phyloP scores from a whole-genome alignment of 2,329 filamentous ascomycete species.

The Colletotrichum ledebouriae region DNA sequence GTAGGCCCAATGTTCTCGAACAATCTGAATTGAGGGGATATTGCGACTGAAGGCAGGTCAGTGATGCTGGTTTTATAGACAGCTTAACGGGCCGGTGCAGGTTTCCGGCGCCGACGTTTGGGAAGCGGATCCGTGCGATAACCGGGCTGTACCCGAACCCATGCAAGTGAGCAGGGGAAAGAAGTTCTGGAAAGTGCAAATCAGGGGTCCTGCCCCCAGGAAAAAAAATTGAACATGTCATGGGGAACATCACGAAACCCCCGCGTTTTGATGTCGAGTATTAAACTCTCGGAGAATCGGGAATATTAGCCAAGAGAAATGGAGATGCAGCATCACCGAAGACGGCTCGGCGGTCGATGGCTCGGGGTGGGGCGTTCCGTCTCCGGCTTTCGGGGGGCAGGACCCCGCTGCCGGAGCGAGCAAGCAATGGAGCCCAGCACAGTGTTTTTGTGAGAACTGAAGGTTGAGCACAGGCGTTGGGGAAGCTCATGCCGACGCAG shows the following conservation, averaged over 20 bases:
- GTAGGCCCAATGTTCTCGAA: neutral
- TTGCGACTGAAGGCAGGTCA: rapidly evolving
- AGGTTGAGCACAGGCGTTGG: constrained; percentile 12
- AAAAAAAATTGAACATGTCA: neutral
- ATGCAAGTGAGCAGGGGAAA: neutral
- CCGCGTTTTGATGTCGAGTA: constrained; percentile 8
- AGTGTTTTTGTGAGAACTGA: constrained; percentile 2
- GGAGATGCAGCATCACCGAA: constrained; percentile 22
- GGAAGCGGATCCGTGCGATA: constrained; percentile 14
- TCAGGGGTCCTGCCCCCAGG: neutral
- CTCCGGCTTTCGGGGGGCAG: constrained; percentile 37
- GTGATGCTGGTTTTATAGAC: neutral
- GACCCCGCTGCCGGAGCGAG: constrained; percentile 8
- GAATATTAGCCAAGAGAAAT: constrained; percentile 36
- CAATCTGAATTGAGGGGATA: neutral
- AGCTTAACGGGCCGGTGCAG: constrained; percentile 12
- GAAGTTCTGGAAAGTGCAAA: neutral
- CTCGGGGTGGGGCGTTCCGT: constrained; percentile 37
- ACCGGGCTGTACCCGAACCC: constrained; percentile 14
- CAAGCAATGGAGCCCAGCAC: constrained; percentile 13
- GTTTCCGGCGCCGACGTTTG: neutral
- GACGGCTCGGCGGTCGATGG: constrained; percentile 33
- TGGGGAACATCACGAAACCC: neutral
- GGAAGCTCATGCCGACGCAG: constrained; percentile 3
- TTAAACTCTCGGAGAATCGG: constrained; percentile 30